Percentiles rank a stretch among this genome's conserved stretches.
Evolutionary conservation across 2,329 filamentous ascomycete species (phyloP).

Genomic region (Atkinsonella texensis): DNA sequence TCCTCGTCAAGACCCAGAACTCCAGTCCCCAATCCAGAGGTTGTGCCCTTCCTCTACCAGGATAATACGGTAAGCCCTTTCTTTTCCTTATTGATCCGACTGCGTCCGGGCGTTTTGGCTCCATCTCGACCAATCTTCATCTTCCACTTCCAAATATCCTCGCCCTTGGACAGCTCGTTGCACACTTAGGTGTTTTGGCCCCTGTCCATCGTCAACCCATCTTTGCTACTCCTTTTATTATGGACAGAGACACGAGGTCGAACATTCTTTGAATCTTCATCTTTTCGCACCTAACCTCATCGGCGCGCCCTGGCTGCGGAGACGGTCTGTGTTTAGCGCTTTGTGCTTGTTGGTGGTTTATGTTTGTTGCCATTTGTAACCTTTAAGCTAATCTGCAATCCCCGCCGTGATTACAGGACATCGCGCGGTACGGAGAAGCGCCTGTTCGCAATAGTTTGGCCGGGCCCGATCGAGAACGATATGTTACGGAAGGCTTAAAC

Average conservation of each 20-base stretch:
- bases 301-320: neutral
- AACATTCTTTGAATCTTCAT: neutral
- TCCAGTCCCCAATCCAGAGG: conserved; percentile 80
- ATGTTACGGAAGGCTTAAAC: conserved; percentile 34
- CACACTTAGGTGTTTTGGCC: neutral
- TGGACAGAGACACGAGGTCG: neutral
- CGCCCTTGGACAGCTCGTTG: neutral
- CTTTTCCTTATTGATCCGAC: conserved; percentile 13
- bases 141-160: neutral
- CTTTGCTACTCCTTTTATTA: conserved; percentile 2
- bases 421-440: conserved; percentile 64
- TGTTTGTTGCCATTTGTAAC: neutral
- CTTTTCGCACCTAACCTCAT: neutral
- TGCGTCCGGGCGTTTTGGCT: neutral
- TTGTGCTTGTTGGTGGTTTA: neutral
- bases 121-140: conserved; percentile 2
- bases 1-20: conserved; percentile 67
- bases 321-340: too few species aligned
- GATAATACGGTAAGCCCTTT: conserved; percentile 51
- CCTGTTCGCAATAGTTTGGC: conserved; percentile 60
- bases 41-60: conserved; percentile 96
- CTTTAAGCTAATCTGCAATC: neutral
- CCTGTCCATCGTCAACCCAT: conserved; percentile 2
- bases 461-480: conserved; percentile 58
- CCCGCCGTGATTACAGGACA: conserved; percentile 40